phyloP scores from a whole-genome alignment of 225 moss, liverwort and hornwort genomes.

The Polytrichum formosum region DNA sequence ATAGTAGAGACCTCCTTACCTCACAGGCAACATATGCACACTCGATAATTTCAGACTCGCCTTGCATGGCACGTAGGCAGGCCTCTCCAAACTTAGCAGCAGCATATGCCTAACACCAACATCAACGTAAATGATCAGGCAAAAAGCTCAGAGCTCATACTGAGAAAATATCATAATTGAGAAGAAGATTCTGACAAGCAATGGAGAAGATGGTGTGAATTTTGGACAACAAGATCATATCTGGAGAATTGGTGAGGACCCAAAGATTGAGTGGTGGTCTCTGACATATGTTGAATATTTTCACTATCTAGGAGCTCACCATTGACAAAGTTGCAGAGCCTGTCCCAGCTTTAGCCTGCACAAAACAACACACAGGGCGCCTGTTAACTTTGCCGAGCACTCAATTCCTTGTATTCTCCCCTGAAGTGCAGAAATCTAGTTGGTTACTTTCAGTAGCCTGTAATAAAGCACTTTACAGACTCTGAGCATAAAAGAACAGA shows the following conservation, averaged over 20 bases:
- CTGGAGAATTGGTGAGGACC: too few relatives aligned
- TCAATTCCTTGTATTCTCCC: too few relatives aligned
- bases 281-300: too few relatives aligned
- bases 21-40: slow-evolving; percentile 84
- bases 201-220: too few relatives aligned
- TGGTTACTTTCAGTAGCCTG: too few relatives aligned
- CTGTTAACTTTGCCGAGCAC: neutral
- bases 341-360: slow-evolving; percentile 95
- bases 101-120: slow-evolving; percentile 74
- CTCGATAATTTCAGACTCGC: slow-evolving; percentile 73
- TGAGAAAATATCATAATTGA: neutral
- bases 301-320: slow-evolving; percentile 36
- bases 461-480: too few relatives aligned
- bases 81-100: slow-evolving; percentile 92
- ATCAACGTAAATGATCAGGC: slow-evolving; percentile 2
- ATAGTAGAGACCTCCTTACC: slow-evolving; percentile 36
- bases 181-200: too few relatives aligned
- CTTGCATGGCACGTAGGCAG: slow-evolving; percentile 74
- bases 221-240: too few relatives aligned
- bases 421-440: too few relatives aligned
- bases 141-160: neutral
- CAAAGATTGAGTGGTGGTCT: too few relatives aligned
- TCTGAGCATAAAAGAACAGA: too few relatives aligned
- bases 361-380: slow-evolving; percentile 18
- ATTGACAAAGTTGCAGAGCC: slow-evolving; percentile 98